Conservation (phyloP, 306 rosid species). For the Castanopsis chinensis region DNA sequence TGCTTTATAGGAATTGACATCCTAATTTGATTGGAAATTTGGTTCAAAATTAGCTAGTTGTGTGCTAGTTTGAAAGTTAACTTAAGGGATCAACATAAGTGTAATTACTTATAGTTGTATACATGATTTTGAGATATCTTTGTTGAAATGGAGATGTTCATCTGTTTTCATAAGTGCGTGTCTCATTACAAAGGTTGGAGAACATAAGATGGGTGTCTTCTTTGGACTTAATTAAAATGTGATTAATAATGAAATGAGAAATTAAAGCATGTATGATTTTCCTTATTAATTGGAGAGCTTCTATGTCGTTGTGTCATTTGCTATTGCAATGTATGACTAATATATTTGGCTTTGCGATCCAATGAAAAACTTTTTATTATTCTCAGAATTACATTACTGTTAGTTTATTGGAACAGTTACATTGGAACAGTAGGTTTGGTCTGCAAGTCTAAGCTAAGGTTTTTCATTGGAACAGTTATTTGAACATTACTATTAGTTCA, state of each 20-base stretch:
- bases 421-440: too few relatives aligned
- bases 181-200: not conserved
- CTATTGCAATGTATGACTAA: not conserved
- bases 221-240: not conserved
- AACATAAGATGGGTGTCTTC: not conserved
- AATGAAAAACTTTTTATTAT: not conserved
- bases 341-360: not conserved
- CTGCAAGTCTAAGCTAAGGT: too few relatives aligned
- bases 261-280: not conserved
- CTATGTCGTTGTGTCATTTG: not conserved
- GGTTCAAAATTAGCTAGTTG: not conserved
- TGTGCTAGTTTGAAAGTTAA: not conserved
- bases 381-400: not conserved
- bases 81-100: not conserved
- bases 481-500: too few relatives aligned
- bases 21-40: not conserved
- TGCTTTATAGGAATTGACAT: not conserved
- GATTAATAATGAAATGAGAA: not conserved
- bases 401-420: too few relatives aligned
- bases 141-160: not conserved
- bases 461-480: too few relatives aligned
- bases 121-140: not conserved
- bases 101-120: not conserved
- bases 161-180: not conserved
- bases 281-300: not conserved